phyloP scores from a whole-genome alignment of 2,329 filamentous ascomycete genomes.

The Colletotrichum lentis region DNA sequence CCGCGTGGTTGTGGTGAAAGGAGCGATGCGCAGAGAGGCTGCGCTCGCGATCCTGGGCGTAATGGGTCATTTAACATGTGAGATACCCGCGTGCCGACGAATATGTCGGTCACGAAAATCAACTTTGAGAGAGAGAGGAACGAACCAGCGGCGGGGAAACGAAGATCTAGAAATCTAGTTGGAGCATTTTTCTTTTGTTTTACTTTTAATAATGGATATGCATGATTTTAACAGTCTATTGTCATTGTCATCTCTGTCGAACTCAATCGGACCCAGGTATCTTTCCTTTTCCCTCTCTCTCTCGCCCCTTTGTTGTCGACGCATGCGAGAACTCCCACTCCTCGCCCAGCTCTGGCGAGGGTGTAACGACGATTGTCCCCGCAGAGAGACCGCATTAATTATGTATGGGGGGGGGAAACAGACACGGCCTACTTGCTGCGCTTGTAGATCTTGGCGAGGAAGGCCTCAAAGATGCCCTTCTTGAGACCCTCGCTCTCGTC shows the following conservation, averaged over 20 bases:
- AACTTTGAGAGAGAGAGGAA: slow-evolving; percentile 2
- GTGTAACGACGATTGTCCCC: background rate
- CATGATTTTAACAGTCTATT: slow-evolving; percentile 34
- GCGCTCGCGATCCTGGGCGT: slow-evolving; percentile 20
- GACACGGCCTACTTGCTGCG: slow-evolving; percentile 77
- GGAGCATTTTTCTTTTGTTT: slow-evolving; percentile 27
- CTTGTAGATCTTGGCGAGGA: slow-evolving; percentile 98
- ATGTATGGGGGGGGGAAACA: too few relatives aligned
- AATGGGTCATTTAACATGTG: slow-evolving; percentile 27
- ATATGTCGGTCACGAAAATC: slow-evolving; percentile 14
- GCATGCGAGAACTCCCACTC: background rate
- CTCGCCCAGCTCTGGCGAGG: background rate
- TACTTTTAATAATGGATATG: slow-evolving; percentile 24
- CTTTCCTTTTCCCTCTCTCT: slow-evolving; percentile 20
- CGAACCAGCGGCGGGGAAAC: background rate
- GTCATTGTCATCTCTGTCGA: slow-evolving; percentile 28
- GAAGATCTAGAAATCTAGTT: background rate
- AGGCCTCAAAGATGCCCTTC: slow-evolving; percentile 87
- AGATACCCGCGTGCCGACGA: slow-evolving; percentile 36
- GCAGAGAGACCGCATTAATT: slow-evolving; percentile 6
- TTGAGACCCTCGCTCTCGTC: slow-evolving; percentile 91
- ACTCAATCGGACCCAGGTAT: slow-evolving; percentile 31
- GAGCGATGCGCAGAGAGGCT: background rate
- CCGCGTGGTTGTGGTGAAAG: background rate
- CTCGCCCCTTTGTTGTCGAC: background rate